These are phyloP conservation scores for Graphilbum fragrans DNA, from an alignment of 2,329 filamentous ascomycete genomes.

Conservation along the genomic window DNA sequence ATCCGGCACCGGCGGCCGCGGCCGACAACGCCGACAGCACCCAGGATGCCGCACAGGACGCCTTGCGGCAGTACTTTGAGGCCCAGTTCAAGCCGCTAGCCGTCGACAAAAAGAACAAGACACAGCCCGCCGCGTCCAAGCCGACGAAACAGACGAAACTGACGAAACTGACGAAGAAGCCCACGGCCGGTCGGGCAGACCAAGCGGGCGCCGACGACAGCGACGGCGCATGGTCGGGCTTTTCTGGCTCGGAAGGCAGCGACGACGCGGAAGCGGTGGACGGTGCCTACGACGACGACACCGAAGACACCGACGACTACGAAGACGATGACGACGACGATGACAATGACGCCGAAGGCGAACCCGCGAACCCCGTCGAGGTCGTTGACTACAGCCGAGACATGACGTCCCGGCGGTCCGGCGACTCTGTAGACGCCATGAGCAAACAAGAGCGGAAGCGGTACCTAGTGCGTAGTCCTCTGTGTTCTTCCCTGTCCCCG, in stretches of 20 bases:
- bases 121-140: conserved; percentile 13
- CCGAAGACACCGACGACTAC: conserved; percentile 16
- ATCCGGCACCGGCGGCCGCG: conserved; percentile 11
- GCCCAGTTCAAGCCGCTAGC: conserved; percentile 69
- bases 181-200: conserved; percentile 51
- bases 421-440: conserved; percentile 23
- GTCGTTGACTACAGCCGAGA: conserved; percentile 47
- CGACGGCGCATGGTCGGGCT: no score
- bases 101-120: not conserved
- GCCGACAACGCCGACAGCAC: not conserved
- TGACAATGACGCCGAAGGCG: conserved; percentile 13
- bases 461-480: conserved; percentile 53
- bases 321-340: conserved; percentile 22
- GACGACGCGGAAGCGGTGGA: no score
- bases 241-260: no score
- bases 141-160: conserved; percentile 18
- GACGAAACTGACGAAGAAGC: conserved; percentile 18
- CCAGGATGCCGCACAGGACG: conserved; percentile 51
- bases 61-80: conserved; percentile 80
- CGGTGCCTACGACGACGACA: conserved; percentile 24
- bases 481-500: not conserved
- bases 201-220: conserved; percentile 22
- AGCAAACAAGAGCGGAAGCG: conserved; percentile 61
- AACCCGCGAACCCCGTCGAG: conserved; percentile 30
- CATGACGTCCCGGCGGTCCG: no score